phyloP scores from a whole-genome alignment of 164 flowering plant species.

The Vitis rupestris region DNA sequence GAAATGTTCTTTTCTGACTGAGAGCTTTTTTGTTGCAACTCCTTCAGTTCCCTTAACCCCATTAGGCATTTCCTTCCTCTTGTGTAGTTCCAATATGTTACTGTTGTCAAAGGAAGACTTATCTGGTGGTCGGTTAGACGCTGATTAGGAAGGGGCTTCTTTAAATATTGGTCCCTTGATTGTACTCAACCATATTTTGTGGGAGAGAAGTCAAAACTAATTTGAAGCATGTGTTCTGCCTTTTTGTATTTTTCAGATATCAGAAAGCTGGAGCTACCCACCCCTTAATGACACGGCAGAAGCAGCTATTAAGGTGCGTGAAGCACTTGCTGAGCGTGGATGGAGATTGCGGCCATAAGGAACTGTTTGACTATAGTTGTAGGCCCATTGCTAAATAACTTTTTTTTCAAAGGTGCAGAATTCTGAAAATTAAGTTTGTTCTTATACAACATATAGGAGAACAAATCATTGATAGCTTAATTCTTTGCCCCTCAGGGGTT shows the following conservation, averaged over 20 bases:
- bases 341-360: constrained; percentile 59
- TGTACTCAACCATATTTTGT: too few relatives aligned
- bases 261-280: constrained; percentile 87
- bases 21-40: too few relatives aligned
- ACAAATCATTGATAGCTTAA: not conserved
- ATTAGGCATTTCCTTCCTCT: too few relatives aligned
- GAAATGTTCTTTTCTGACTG: too few relatives aligned
- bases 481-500: constrained; percentile 8
- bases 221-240: not conserved
- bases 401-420: constrained; percentile 1
- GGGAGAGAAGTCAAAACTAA: not conserved
- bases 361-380: constrained; percentile 5
- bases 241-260: constrained; percentile 41
- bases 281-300: constrained; percentile 85
- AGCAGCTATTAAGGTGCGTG: constrained; percentile 60
- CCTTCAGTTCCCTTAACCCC: too few relatives aligned
- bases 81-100: too few relatives aligned
- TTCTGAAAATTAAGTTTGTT: constrained; percentile 1
- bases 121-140: too few relatives aligned
- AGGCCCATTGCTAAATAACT: not conserved
- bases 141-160: too few relatives aligned
- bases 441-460: not conserved
- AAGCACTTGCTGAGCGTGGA: constrained; percentile 75
- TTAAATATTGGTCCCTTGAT: too few relatives aligned
- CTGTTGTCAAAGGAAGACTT: too few relatives aligned